Evolutionary conservation across 108 stramenopile species (phyloP).

Genomic region (Pseudonitzschia delicatissima): DNA sequence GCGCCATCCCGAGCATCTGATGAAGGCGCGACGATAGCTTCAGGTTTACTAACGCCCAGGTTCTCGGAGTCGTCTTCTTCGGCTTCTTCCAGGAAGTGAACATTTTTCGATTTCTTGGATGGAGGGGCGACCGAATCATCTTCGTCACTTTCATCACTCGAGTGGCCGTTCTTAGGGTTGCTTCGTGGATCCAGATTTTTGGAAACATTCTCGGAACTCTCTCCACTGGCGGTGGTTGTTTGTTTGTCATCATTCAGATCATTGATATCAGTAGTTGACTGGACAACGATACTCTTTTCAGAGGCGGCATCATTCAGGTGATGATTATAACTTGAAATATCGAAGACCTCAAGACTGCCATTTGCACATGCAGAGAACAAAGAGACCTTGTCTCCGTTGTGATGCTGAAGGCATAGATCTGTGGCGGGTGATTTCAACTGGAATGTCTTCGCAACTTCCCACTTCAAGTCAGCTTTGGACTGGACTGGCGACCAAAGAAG

Average conservation of each 20-base stretch:
- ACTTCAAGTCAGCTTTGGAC: background rate
- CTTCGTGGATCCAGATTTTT: slow-evolving; percentile 1
- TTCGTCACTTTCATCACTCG: slow-evolving; percentile 18
- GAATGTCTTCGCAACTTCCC: background rate
- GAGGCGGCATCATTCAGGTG: too few species aligned
- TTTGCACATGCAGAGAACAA: slow-evolving; percentile 49
- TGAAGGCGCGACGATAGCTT: slow-evolving; percentile 7
- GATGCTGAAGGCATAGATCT: slow-evolving; percentile 1
- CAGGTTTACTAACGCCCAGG: background rate
- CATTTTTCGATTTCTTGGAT: slow-evolving; percentile 8
- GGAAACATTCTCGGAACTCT: background rate
- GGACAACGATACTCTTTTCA: too few species aligned
- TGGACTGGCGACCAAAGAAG: slow-evolving; percentile 47
- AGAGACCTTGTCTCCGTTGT: background rate
- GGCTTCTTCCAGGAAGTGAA: slow-evolving; percentile 15
- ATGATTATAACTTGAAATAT: background rate
- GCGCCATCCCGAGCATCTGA: background rate
- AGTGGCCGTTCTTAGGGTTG: background rate
- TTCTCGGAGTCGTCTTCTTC: slow-evolving; percentile 4
- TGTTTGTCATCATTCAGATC: background rate
- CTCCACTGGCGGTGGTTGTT: background rate
- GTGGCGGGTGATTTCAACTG: slow-evolving; percentile 9
- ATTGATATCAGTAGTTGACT: background rate
- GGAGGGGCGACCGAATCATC: slow-evolving; percentile 30
- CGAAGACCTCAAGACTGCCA: slow-evolving; percentile 21